Evolutionary conservation across 805 yeast genomes (phyloP), one percentile per base, ranked within the genome.

Genomic region (Wickerhamiella azyma): DNA sequence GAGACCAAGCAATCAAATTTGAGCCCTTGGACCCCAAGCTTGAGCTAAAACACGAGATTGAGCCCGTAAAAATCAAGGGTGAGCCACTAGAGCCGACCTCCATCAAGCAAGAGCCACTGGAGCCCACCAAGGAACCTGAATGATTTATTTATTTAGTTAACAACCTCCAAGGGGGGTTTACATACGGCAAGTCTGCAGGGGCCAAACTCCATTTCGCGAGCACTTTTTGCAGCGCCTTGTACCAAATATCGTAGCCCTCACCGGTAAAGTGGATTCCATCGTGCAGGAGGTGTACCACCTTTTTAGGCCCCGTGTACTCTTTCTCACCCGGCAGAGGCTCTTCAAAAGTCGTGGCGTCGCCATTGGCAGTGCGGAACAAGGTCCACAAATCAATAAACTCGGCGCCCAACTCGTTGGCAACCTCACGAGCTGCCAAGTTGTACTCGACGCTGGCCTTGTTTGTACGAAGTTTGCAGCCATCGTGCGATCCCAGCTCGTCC

Each of bases 221-320:
- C 5, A 37, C 55, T 36, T 56, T 53, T 43, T 67, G 48, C 17
- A 79, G 50, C 37, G 64, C 72, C n/a, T 70, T 60, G 50, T 59
- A 77, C 50, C 72, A 60, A 8, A 79, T 41, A 46, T 63, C 58
- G 60, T 80, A 81, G 0, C 76, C 79, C 26, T 61, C 56, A 0
- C 75, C 74, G 2, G 72, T 65, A 58, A 66, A 81, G 59, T 81
- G 88, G 37, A 81, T 58, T 3, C 86, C 86, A 49, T 74, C 79
- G 11, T 57, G 50, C 11, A 75, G 55, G 7, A 74, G 53, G 13
- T 46, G 46, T 8, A 30, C 24, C n/a, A 56, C 45, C 10, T 48
- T 14, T 13, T 37, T 17, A 37, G 45, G 45, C 30, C 45, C 35
- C 30, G 5, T 28, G 24, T 39, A 39, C 9, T 32, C 41, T 9